Conservation (phyloP, 129 eudicot species). For the Daucus carota region DH1_v3.0 NC_030383.2:63239501-63240000, state of each 20-base stretch:
- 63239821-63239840: constrained; percentile 36
- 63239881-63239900: background rate
- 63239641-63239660: background rate
- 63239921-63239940: background rate
- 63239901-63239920: background rate
- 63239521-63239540: background rate
- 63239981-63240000: too few species aligned
- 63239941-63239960: background rate
- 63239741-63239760: constrained; percentile 20
- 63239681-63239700: too few species aligned
- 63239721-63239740: too few species aligned
- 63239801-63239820: background rate
- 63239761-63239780: background rate
- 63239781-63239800: background rate
- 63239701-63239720: constrained; percentile 11
- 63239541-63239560: background rate
- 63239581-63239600: too few species aligned
- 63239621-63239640: too few species aligned
- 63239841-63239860: constrained; percentile 15
- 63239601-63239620: too few species aligned
- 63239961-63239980: background rate
- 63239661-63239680: constrained; percentile 4
- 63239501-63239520: constrained; percentile 32
- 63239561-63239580: too few species aligned
- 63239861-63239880: background rate